Conservation (phyloP, 257 asterid species). For the Rhazya stricta region DNA sequence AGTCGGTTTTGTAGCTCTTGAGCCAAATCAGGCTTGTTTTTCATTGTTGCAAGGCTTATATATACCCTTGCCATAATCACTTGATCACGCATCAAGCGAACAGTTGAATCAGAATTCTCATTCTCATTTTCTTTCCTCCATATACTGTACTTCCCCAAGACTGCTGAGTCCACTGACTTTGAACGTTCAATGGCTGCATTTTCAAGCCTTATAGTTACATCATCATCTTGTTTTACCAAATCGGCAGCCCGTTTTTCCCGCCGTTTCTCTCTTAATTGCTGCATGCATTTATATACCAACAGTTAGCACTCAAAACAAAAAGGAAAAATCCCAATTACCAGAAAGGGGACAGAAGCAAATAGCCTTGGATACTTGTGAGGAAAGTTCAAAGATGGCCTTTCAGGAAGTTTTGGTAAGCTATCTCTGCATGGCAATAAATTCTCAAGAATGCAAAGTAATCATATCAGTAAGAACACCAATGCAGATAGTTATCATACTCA, state of each 20-base stretch:
- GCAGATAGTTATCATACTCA: conserved; percentile 28
- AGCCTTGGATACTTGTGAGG: neutral
- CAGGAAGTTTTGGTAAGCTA: neutral
- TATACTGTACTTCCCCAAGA: conserved; percentile 88
- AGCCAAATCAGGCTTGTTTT: conserved; percentile 61
- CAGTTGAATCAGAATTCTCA: conserved; percentile 86
- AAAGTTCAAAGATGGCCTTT: neutral
- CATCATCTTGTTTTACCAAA: conserved; percentile 76
- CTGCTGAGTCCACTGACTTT: conserved; percentile 92
- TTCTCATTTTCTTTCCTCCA: conserved; percentile 95
- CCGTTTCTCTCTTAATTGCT: conserved; percentile 78
- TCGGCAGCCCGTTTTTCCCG: conserved; percentile 87
- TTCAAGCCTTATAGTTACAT: conserved; percentile 80
- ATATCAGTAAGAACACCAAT: conserved; percentile 1
- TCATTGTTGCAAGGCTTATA: conserved; percentile 74
- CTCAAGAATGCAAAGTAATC: neutral
- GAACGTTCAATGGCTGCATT: conserved; percentile 90
- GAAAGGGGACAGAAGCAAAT: neutral
- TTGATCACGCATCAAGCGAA: conserved; percentile 92
- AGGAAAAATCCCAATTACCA: neutral
- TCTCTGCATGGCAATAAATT: neutral
- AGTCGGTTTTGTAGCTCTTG: conserved; percentile 69
- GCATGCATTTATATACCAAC: conserved; percentile 20
- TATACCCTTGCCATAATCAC: conserved; percentile 96
- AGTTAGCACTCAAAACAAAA: conserved; percentile 5